These are phyloP conservation scores for Xylaria polymorpha DNA, from an alignment of 2,329 filamentous ascomycete genomes.

Conservation along the genomic window DNA sequence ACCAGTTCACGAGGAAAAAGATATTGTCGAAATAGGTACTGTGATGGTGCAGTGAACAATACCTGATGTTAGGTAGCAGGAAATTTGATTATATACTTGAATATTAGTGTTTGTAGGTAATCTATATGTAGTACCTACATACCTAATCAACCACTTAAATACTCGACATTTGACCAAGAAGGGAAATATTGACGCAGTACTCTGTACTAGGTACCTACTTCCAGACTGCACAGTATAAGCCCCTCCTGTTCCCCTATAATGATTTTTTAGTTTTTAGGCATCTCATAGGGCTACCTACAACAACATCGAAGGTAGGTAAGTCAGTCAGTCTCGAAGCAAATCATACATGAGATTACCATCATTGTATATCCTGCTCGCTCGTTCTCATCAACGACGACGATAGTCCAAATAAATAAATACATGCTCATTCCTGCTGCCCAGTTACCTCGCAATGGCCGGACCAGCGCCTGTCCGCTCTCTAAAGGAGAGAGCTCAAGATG, in stretches of 20 bases:
- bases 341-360: neutral
- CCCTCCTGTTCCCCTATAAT: too few relatives aligned
- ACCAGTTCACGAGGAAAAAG: conserved; percentile 17
- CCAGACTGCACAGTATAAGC: too few relatives aligned
- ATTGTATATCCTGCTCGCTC: neutral
- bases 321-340: neutral
- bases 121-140: neutral
- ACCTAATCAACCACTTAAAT: conserved; percentile 1
- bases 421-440: neutral
- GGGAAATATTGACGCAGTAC: neutral
- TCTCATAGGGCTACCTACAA: neutral
- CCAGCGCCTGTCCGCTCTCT: conserved; percentile 37
- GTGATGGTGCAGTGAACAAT: neutral
- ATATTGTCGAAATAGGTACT: neutral
- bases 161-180: neutral
- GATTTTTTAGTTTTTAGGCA: too few relatives aligned
- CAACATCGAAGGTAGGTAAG: neutral
- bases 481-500: conserved; percentile 56
- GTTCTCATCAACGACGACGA: neutral
- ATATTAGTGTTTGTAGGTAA: neutral
- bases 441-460: conserved; percentile 35
- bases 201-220: too few relatives aligned
- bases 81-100: neutral
- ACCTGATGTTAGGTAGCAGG: neutral
- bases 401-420: neutral